A percentile compares a stretch with the other conserved stretches of the same genome.
These are phyloP conservation scores for Dalechampia spathulata DNA, from an alignment of 441 rosid genomes.

Conservation along the genomic window DNA sequence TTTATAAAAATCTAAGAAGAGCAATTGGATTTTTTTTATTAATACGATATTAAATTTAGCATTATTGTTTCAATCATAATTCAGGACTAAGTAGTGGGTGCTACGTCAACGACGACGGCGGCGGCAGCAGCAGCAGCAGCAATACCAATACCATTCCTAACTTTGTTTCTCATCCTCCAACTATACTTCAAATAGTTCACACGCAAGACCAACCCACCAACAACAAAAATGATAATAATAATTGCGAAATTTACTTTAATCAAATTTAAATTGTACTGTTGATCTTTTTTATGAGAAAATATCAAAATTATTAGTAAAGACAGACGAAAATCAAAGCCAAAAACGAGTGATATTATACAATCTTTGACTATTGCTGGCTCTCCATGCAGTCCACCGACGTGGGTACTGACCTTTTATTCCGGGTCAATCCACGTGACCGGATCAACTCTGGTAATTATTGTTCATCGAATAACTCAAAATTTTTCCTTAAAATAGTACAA, in stretches of 20 bases:
- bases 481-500: no score
- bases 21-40: no score
- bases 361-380: constrained; percentile 20
- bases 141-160: no score
- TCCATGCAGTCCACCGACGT: constrained; percentile 15
- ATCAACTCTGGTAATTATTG: background rate
- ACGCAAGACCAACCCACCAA: background rate
- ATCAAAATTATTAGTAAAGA: background rate
- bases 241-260: no score
- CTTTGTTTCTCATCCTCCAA: constrained; percentile 11
- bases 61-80: constrained; percentile 1
- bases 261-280: no score
- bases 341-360: background rate
- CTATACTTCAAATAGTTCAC: constrained; percentile 27
- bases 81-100: constrained; percentile 4
- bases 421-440: constrained; percentile 27
- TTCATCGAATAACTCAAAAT: no score
- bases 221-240: background rate
- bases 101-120: constrained; percentile 27
- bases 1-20: no score
- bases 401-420: constrained; percentile 20
- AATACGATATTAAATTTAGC: no score
- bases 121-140: no score
- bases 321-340: background rate
- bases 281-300: no score